A percentile compares a stretch with the other conserved stretches of the same genome.
These are phyloP conservation scores for Zygoascus biomembranicola DNA, from an alignment of 805 yeast genomes.

Conservation along the genomic window DNA sequence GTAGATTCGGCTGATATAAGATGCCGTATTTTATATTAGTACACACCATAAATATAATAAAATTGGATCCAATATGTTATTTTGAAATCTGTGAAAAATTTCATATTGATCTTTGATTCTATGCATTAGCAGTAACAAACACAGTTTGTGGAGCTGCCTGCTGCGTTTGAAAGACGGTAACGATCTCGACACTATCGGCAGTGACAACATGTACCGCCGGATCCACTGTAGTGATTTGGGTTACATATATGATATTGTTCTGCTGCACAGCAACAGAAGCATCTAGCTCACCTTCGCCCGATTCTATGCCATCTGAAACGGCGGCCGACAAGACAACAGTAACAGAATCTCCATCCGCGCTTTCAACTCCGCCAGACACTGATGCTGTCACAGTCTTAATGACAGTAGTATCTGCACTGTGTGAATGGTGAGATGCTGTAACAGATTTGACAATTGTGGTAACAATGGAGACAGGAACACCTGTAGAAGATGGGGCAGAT, in stretches of 20 bases:
- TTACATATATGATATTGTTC: not conserved
- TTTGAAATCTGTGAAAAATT: not conserved
- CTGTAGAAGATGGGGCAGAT: not conserved
- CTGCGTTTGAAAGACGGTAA: not conserved
- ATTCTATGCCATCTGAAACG: not conserved
- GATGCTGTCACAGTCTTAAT: not conserved
- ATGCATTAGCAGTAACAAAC: not conserved
- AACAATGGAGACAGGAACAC: not conserved
- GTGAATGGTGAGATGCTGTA: not conserved
- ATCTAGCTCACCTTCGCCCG: not conserved
- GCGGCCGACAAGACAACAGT: not conserved
- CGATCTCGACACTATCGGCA: not conserved
- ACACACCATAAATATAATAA: too few relatives aligned
- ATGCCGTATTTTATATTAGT: too few relatives aligned
- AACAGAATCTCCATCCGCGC: not conserved
- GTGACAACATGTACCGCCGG: not conserved
- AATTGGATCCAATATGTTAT: not conserved
- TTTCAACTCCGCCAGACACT: not conserved
- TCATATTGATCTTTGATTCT: not conserved
- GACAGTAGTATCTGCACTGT: not conserved
- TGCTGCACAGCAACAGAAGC: not conserved
- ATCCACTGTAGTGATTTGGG: not conserved
- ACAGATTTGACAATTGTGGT: not conserved
- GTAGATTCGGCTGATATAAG: too few relatives aligned
- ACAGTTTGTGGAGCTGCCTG: not conserved